Evolutionary conservation across 139 green algal genomes (phyloP).

Genomic region (Closterium sp.): DNA sequence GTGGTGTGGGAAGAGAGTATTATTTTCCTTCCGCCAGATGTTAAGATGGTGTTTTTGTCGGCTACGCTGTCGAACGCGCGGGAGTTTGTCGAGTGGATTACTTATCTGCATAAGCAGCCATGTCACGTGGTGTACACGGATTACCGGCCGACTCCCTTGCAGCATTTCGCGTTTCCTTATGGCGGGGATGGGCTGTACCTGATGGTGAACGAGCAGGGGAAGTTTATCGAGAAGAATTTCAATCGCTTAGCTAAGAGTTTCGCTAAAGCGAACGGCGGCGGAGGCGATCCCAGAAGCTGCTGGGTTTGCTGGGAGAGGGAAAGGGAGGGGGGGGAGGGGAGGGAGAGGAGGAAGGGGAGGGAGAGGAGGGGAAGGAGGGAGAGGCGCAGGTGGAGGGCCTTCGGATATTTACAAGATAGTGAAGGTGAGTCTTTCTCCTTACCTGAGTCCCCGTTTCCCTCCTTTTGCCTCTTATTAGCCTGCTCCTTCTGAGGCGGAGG

Average conservation of each 20-base stretch:
- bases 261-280: slow-evolving; percentile 16
- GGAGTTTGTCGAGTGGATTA: slow-evolving; percentile 94
- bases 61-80: slow-evolving; percentile 92
- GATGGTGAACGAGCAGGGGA: slow-evolving; percentile 64
- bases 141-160: slow-evolving; percentile 87
- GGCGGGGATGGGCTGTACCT: slow-evolving; percentile 72
- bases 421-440: slow-evolving; percentile 13
- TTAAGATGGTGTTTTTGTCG: slow-evolving; percentile 88
- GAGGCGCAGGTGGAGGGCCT: slow-evolving; percentile 4
- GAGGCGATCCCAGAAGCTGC: slow-evolving; percentile 5
- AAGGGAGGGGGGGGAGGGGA: slow-evolving; percentile 10
- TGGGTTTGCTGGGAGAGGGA: slow-evolving; percentile 11
- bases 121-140: slow-evolving; percentile 95
- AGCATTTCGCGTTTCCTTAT: slow-evolving; percentile 85
- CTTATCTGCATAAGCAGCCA: slow-evolving; percentile 77
- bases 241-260: slow-evolving; percentile 43
- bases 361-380: slow-evolving; percentile 10
- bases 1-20: slow-evolving; percentile 99
- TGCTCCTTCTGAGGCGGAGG: too few species aligned
- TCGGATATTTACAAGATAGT: slow-evolving; percentile 60
- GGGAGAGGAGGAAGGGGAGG: slow-evolving; percentile 39
- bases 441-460: too few species aligned
- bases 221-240: slow-evolving; percentile 73
- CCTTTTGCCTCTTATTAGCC: too few species aligned
- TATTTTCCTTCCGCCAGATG: slow-evolving; percentile 83